A percentile compares a stretch with the other conserved stretches of the same genome.
Conservation (phyloP, 225 moss, liverwort and hornwort species). For the Marchantia paleacea region DNA sequence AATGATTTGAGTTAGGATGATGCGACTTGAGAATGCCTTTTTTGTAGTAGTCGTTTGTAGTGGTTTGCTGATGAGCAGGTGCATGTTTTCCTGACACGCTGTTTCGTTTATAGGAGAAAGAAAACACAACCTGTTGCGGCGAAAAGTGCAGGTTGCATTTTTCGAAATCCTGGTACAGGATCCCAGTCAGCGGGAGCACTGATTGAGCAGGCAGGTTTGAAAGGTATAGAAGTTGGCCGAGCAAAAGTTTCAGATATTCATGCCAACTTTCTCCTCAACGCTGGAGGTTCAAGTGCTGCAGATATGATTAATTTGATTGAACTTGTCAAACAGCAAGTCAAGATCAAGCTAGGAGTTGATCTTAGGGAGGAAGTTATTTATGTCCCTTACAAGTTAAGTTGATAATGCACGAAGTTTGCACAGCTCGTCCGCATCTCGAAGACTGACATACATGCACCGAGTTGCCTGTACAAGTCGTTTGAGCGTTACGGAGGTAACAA, state of each 20-base stretch:
- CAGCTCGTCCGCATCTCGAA: background rate
- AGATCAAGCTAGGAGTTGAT: conserved; percentile 46
- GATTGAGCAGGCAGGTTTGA: conserved; percentile 79
- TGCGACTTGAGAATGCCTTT: background rate
- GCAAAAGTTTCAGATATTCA: conserved; percentile 67
- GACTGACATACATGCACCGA: background rate
- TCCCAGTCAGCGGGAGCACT: conserved; percentile 72
- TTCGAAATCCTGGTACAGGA: conserved; percentile 73
- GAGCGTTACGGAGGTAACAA: background rate
- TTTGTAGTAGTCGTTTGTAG: background rate
- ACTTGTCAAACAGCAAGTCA: conserved; percentile 61
- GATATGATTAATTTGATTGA: conserved; percentile 72
- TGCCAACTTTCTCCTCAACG: conserved; percentile 76
- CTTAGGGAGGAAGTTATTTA: conserved; percentile 65
- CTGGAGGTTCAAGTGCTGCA: conserved; percentile 58
- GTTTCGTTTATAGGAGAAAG: conserved; percentile 50
- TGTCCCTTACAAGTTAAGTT: conserved; percentile 46
- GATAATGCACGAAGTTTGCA: background rate
- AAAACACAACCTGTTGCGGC: conserved; percentile 73
- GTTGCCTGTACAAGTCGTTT: background rate
- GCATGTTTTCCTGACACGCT: background rate
- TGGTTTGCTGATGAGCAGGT: too few relatives aligned
- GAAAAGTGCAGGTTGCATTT: conserved; percentile 81
- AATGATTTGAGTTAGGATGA: background rate
- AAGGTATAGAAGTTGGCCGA: conserved; percentile 57